Evolutionary conservation across 192 early-diverging fungal genomes (phyloP), one percentile per base, ranked within the genome.

Genomic region (Backusella circina): DNA sequence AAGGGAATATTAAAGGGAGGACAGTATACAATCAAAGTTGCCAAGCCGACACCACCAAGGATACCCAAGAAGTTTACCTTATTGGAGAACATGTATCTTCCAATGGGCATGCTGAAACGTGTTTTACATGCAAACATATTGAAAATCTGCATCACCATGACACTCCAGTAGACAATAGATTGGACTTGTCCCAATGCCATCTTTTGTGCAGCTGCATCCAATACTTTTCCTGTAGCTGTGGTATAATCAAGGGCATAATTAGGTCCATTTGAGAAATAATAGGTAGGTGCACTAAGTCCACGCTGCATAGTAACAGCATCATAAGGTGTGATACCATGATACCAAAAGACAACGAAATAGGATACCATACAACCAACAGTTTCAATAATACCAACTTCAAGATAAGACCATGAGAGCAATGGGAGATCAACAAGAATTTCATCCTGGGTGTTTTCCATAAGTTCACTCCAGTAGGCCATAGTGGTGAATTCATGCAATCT

Each of bases 91-190:
- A 95, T 93, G 80, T 92, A 92, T 74, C 75, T 82, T 9, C 94
- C 93, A 77, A 96, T 91, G 21, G 95, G 95, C 72, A 95, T 73
- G 21, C 69, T 75, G 21, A 65, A 79, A 32, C 73, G 54, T 50
- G 92, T 90, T 88, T 98, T 99, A 86, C 92, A 93, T 21, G 93
- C 93, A 80, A 99, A 98, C 87, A 96, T 77, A 86, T 99, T 99
- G 88, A 96, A 97, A 72, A 94, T 90, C 79, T 99, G 97, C 84
- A 90, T 85, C 79, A 96, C 90, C 86, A 96, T 85, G 26, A 99
- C 85, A 31, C 86, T 85, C 10, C 94, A 82, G 79, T 95, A 96
- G 70, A 87, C 88, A 18, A 86, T 88, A 12, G 94, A 93, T 75
- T 95, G 95, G 18, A 90, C 95, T 80, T 93, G 89, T 70, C 84